Percentiles rank a stretch among this genome's conserved stretches.
These are phyloP conservation scores for Gypsophila paniculata DNA, from an alignment of 179 eudicot genomes.

Conservation along the genomic window DNA sequence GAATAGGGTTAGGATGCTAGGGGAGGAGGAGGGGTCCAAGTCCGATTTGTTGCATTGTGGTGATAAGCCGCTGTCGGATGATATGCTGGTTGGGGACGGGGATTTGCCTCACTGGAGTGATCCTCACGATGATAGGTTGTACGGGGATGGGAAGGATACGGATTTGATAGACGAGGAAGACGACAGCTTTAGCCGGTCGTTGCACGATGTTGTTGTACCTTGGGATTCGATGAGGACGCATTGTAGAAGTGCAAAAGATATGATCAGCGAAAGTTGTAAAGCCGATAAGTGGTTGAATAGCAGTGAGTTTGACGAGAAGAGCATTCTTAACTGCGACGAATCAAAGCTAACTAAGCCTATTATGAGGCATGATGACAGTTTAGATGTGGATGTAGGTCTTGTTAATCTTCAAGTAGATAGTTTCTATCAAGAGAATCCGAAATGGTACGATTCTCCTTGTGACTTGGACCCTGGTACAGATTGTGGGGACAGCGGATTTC, in stretches of 20 bases:
- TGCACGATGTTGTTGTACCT: conserved; percentile 67
- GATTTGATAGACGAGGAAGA: conserved; percentile 83
- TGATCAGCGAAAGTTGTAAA: conserved; percentile 59
- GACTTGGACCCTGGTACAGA: conserved; percentile 73
- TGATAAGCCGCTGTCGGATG: conserved; percentile 58
- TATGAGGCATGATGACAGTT: conserved; percentile 54
- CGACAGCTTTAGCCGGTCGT: conserved; percentile 75
- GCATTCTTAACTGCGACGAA: conserved; percentile 58
- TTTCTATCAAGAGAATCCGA: conserved; percentile 86
- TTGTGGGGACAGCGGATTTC: conserved; percentile 70
- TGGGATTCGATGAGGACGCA: conserved; percentile 71
- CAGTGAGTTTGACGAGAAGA: conserved; percentile 64
- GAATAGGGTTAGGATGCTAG: conserved; percentile 61
- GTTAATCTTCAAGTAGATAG: conserved; percentile 74
- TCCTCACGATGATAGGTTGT: conserved; percentile 49
- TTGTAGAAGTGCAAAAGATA: conserved; percentile 56
- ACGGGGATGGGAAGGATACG: conserved; percentile 58
- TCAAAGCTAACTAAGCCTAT: conserved; percentile 65
- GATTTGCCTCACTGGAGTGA: conserved; percentile 75
- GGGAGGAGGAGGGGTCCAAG: conserved; percentile 59
- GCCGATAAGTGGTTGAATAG: conserved; percentile 70
- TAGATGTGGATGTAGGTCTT: conserved; percentile 75
- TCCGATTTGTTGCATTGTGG: conserved; percentile 41
- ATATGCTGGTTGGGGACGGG: conserved; percentile 60
- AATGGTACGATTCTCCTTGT: conserved; percentile 95